Conservation (phyloP, 345 rosid genomes). For the Rhodomyrtus tomentosa region DNA sequence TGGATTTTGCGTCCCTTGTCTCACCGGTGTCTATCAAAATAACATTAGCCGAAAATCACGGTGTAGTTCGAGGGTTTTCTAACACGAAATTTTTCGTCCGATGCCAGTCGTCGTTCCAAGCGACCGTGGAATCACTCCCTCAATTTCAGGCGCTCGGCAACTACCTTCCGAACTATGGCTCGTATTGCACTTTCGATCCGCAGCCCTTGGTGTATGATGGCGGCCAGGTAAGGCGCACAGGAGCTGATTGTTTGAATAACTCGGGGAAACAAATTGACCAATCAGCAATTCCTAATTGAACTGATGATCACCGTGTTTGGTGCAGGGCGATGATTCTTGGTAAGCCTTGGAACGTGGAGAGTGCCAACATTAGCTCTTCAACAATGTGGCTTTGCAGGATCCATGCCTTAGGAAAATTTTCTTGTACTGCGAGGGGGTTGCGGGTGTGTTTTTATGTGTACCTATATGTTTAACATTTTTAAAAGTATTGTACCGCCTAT, state of each 20-base stretch:
- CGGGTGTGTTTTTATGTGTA: neutral
- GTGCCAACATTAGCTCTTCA: neutral
- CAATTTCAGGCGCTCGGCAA: neutral
- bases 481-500: neutral
- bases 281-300: neutral
- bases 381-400: neutral
- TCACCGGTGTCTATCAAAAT: neutral
- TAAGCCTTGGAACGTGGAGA: neutral
- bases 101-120: neutral
- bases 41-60: neutral
- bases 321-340: neutral
- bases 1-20: neutral
- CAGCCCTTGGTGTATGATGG: neutral
- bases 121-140: neutral
- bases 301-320: neutral
- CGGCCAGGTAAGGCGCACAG: neutral
- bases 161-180: neutral
- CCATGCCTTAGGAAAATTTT: neutral
- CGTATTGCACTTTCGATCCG: neutral
- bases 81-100: fast-evolving
- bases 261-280: neutral
- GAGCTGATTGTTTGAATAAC: neutral
- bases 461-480: neutral
- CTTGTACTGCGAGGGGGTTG: neutral
- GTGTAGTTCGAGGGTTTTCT: neutral